Percentiles rank a stretch among this genome's conserved stretches.
These are phyloP conservation scores for Pseudozyma sp. DNA, from an alignment of 1,284 basidiomycete genomes.

Conservation along the genomic window DNA sequence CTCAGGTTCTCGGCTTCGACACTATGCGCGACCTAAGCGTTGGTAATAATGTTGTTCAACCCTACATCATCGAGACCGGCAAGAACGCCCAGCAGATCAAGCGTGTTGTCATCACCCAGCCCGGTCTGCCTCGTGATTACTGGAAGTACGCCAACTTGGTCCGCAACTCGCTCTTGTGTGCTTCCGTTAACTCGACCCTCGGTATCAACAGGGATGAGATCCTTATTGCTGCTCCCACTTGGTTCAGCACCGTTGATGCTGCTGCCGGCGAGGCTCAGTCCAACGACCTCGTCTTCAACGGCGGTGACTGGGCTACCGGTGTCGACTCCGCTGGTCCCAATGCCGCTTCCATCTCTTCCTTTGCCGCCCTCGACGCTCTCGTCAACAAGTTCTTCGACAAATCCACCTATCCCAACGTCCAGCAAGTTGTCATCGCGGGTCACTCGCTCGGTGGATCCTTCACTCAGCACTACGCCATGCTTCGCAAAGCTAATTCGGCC, in stretches of 20 bases:
- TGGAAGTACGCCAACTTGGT: conserved; percentile 65
- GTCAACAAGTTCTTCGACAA: conserved; percentile 58
- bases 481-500: conserved; percentile 41
- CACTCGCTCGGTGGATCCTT: conserved; percentile 62
- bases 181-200: conserved; percentile 47
- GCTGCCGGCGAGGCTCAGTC: conserved; percentile 49
- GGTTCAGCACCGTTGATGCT: conserved; percentile 47
- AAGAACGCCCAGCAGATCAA: conserved; percentile 49
- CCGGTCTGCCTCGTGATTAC: conserved; percentile 56
- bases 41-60: conserved; percentile 42
- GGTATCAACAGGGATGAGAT: conserved; percentile 53
- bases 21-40: conserved; percentile 52
- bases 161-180: conserved; percentile 56
- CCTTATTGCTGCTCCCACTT: conserved; percentile 57
- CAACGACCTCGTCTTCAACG: conserved; percentile 50
- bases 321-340: conserved; percentile 48
- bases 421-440: conserved; percentile 58
- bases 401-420: conserved; percentile 55
- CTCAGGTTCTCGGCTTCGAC: conserved; percentile 63
- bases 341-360: conserved; percentile 37
- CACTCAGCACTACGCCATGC: conserved; percentile 63
- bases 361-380: conserved; percentile 57
- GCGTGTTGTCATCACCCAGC: conserved; percentile 57
- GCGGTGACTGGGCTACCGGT: conserved; percentile 49
- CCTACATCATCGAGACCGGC: conserved; percentile 52